Percentiles rank a stretch among this genome's conserved stretches.
Conservation (phyloP, 495 filamentous ascomycete genomes). For the Lasiosphaeriaceae sp. region DNA sequence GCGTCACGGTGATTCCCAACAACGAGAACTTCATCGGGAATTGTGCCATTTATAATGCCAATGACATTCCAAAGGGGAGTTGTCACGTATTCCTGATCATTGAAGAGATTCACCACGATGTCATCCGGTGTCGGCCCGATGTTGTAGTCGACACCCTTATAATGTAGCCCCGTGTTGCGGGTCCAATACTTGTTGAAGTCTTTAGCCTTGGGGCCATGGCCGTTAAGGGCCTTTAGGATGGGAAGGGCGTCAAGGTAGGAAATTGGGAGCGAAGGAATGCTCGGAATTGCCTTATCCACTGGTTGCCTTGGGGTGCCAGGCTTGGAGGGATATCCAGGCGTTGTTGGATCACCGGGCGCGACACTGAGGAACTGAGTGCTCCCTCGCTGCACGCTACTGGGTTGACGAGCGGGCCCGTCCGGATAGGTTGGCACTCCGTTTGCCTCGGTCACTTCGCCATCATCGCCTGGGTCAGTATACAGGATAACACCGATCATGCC, state of each 20-base stretch:
- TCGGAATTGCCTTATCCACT: slow-evolving; percentile 63
- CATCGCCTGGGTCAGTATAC: slow-evolving; percentile 86
- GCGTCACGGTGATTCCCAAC: slow-evolving; percentile 96
- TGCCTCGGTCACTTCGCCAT: slow-evolving; percentile 74
- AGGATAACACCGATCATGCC: slow-evolving; percentile 86
- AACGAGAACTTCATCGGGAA: slow-evolving; percentile 70
- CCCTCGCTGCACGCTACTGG: slow-evolving; percentile 88
- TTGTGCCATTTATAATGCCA: slow-evolving; percentile 86
- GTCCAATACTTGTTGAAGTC: slow-evolving; percentile 71
- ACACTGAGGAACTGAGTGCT: slow-evolving; percentile 78
- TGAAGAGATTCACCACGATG: slow-evolving; percentile 75
- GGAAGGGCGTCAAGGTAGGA: slow-evolving; percentile 85
- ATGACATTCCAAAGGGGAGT: slow-evolving; percentile 95
- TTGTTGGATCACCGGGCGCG: slow-evolving; percentile 67
- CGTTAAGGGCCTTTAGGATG: slow-evolving; percentile 82
- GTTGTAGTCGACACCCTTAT: slow-evolving; percentile 87
- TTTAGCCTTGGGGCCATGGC: slow-evolving; percentile 72
- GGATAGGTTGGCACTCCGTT: slow-evolving; percentile 82
- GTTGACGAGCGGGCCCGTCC: slow-evolving; percentile 79
- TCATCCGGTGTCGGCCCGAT: slow-evolving; percentile 80
- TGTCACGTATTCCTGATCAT: slow-evolving; percentile 82
- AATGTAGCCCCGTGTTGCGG: slow-evolving; percentile 66
- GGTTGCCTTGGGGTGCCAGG: slow-evolving; percentile 79
- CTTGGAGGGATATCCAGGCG: slow-evolving; percentile 89
- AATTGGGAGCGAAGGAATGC: slow-evolving; percentile 88